Percentiles rank a stretch among this genome's conserved stretches.
phyloP scores from a whole-genome alignment of 192 early-diverging fungal genomes.

The Linnemannia zychae region DNA sequence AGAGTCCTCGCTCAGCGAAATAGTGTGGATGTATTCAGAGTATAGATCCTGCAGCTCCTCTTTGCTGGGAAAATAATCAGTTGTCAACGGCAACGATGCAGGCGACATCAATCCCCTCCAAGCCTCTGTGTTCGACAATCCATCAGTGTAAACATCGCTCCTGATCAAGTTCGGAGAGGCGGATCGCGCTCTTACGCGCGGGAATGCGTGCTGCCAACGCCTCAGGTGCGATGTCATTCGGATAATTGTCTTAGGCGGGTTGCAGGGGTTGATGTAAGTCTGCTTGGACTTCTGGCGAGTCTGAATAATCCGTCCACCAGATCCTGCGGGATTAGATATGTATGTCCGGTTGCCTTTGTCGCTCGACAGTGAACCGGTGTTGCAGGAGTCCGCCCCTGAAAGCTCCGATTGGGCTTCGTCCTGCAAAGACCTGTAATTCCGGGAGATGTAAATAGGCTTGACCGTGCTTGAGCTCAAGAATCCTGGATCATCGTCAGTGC shows the following conservation, averaged over 20 bases:
- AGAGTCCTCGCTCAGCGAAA: constrained; percentile 68
- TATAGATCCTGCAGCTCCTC: constrained; percentile 80
- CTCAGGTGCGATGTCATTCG: constrained; percentile 75
- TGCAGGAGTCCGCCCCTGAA: constrained; percentile 42
- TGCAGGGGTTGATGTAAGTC: constrained; percentile 76
- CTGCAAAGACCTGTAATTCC: constrained; percentile 28
- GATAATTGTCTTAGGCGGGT: constrained; percentile 68
- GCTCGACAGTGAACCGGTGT: constrained; percentile 48
- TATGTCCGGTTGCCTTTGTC: constrained; percentile 46
- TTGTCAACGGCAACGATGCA: constrained; percentile 94
- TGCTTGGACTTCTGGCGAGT: constrained; percentile 45
- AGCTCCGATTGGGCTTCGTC: constrained; percentile 24
- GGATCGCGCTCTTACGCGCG: constrained; percentile 26
- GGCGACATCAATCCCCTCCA: constrained; percentile 96
- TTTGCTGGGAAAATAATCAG: constrained; percentile 81
- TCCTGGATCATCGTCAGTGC: constrained; percentile 63
- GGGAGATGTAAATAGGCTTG: constrained; percentile 62
- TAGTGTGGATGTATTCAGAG: constrained; percentile 82
- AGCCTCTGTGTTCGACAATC: constrained; percentile 63
- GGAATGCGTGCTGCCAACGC: constrained; percentile 94
- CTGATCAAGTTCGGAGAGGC: constrained; percentile 63
- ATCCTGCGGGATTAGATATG: constrained; percentile 36
- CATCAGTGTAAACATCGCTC: constrained; percentile 68
- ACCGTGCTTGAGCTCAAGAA: constrained; percentile 65
- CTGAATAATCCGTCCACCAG: constrained; percentile 42